Evolutionary conservation across 441 rosid genomes (phyloP), one percentile per base, ranked within the genome.

Genomic region (Geranium incanum): DNA sequence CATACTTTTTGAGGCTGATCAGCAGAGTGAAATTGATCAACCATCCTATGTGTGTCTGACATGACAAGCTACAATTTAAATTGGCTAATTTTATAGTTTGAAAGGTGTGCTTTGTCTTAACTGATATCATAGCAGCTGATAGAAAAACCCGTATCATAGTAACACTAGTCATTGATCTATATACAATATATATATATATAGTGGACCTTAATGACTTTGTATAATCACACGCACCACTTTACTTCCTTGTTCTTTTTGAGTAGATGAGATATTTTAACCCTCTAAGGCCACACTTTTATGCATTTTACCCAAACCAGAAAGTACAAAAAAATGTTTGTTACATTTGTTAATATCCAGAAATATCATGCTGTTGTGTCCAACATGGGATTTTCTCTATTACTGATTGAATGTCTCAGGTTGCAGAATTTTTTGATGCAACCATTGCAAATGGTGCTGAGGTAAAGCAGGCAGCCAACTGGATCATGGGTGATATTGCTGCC

Each of bases 401-500:
- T 71, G 71, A 73, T 59, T 74, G 57, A 75, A 65, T 82, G 71
- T 74, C 18, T 67, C 76, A 94, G 99, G 93, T 94, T 65, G 94
- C 94, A 36, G 85, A 78, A 11, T 94, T 83, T 80, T 94, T 94
- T 74, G 97, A 94, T 78, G 89, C 87, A 71, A 89, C 95, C 23
- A 82, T 90, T 67, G 80, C 80, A 37, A 86, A 81, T 71, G 97
- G 97, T 18, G 95, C 97, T 73, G 97, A 92, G 60, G 83, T 85
- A 75, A 92, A 92, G 84, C 81, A 76, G 74, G 89, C 92, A 19
- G 83, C 93, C 68, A 94, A 92, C 77, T 90, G 99, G 99, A 83
- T 94, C 75, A 94, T 92, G 93, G 85, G 97, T 5, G 99, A 92
- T 78, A 87, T 94, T 70, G 97, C 93, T 18, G 94, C 94, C 55